phyloP scores from a whole-genome alignment of 2,329 filamentous ascomycete genomes.

The Pseudocercospora cruenta region DNA sequence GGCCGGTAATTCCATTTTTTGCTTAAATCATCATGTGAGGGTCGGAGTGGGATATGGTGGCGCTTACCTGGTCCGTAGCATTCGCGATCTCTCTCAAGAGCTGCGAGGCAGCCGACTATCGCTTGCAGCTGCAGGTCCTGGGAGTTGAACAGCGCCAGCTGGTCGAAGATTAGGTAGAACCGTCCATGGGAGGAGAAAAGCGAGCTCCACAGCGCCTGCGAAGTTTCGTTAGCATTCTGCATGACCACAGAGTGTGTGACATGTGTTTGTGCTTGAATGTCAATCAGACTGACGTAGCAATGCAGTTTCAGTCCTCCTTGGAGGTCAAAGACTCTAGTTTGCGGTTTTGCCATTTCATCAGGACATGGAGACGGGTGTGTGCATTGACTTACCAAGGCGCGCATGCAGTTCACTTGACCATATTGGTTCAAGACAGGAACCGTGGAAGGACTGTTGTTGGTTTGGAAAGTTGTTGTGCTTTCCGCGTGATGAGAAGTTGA shows the following conservation, averaged over 20 bases:
- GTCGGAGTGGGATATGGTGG: neutral
- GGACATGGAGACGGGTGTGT: slow-evolving; percentile 2
- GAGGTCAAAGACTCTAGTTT: slow-evolving; percentile 37
- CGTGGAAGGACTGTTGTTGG: neutral
- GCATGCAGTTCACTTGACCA: neutral
- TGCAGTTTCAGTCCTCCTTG: slow-evolving; percentile 33
- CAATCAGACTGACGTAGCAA: slow-evolving; percentile 35
- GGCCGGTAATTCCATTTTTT: slow-evolving; percentile 36
- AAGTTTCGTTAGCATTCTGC: neutral
- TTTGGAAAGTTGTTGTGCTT: neutral
- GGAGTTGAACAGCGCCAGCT: slow-evolving; percentile 9
- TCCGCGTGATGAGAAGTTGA: neutral
- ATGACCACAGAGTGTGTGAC: neutral
- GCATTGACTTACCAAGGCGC: slow-evolving; percentile 20
- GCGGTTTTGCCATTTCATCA: slow-evolving; percentile 35
- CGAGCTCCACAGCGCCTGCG: neutral
- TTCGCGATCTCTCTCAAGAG: neutral
- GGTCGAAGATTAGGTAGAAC: neutral
- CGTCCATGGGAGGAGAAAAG: too few relatives aligned
- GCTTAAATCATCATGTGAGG: slow-evolving; percentile 29
- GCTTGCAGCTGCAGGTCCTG: slow-evolving; percentile 10
- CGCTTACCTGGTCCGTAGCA: neutral
- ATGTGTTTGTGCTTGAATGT: neutral
- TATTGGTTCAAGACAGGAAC: neutral
- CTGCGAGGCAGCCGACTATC: neutral